Evolutionary conservation across 225 moss, liverwort and hornwort genomes (phyloP), one percentile per base, ranked within the genome.

Genomic region (Pseudoscleropodium purum): DNA sequence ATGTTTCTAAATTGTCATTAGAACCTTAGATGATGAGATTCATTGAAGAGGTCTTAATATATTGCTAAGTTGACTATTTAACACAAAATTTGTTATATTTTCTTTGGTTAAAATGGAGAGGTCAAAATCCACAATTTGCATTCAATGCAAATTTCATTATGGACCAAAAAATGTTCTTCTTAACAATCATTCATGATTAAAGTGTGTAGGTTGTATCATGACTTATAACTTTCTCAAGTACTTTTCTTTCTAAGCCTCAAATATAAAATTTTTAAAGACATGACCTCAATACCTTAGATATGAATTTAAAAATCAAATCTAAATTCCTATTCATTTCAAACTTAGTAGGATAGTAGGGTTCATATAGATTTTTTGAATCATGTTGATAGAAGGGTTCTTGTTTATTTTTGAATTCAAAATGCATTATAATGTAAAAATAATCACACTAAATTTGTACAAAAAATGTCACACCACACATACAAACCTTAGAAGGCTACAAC

Each of bases 401-500:
- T 31, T 13, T 11, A 7, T 75, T 34, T 31, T 21, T 20, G 20
- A 21, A 47, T 1, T 1, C 11, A 20, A 31, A 33, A 12, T 33
- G 10, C 4, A 49, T 20, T 31, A 5, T 1, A 19, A 13, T 8
- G 21, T 33, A 6, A 34, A 12, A 76, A 49, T 49, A 2, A 75
- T 49, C 10, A 20, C 2, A 75, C 33, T 49, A 7, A 33, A 76
- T 51, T 4, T 52, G 52, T 34, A 8, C 51, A 77, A 77, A 51
- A 45, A 52, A 51, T 76, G 2, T 34, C 8, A 34, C 13, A 52
- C 34, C 1, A 14, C 8, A 21, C 5, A 23, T 76, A 51, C 21
- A 51, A 33, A 51, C 5, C 6, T 34, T 34, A 1, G 2, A 76
- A 76, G 51, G 20, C 0, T 0, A 0, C 13, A 21, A 13, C 2